Base-by-base conservation (phyloP, 2,329 filamentous ascomycete genomes). In the Calonectria hongkongensis region DNA sequence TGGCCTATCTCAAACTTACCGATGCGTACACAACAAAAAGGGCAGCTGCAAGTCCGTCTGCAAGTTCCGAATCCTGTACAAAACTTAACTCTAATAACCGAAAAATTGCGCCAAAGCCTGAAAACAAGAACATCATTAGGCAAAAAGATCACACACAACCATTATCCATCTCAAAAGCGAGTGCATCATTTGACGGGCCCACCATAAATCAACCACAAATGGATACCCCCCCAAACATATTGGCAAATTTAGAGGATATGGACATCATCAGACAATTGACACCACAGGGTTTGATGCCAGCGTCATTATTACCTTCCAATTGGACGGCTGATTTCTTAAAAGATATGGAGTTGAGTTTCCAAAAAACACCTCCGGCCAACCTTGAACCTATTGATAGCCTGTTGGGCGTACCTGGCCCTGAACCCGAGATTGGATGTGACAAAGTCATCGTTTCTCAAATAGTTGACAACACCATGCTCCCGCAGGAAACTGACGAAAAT, bases 321-420 rank as follows among this genome's bases (percentile, higher is more conserved):
- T 75, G 73, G 73, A 70, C 68, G 7, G 71, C 65, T 66, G 66
- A 39, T 43, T 69, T 66, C 30, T 51, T 65, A 10, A 72, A 71
- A 47, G 71, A 71, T 13, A 39, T 65, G 30, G 60, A 41, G 15
- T 63, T 74, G 28, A 47, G 45, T 51, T 70, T 74, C 48, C 73
- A 71, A 21, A 41, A 68, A 16, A 50, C 66, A 9, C 70, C 74
- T 36, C 45, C 74, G 18, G 47, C 56, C 5, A 70, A 69, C 39
- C 60, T 66, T 36, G 65, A 58, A 2, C 25, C 45, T 6, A 39
- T 74, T n/a, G 66, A 48, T 2, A 68, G 65, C 10, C 67, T 72
- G 21, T 48, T 73, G n/a, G 28, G 48, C 10, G 66, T 73, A n/a
- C 60, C 71, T 15, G 58, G 36, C 3, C 39, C 60, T 6, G 67